Evolutionary conservation across 805 yeast species (phyloP).

Genomic region (Cyberlindnera veronae): DNA sequence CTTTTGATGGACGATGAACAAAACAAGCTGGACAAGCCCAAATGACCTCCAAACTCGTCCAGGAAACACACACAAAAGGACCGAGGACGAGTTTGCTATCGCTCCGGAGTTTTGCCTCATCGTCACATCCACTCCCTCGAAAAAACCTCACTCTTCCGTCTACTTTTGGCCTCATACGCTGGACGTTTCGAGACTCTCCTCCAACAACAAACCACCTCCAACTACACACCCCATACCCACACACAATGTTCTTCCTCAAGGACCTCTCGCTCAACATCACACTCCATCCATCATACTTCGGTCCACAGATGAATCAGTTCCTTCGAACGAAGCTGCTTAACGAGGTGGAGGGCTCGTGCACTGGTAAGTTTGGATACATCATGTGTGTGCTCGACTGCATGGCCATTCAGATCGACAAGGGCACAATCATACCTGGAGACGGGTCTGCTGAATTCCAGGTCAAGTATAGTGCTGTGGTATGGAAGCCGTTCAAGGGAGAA

Average conservation of each 20-base stretch:
- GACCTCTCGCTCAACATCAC: slow-evolving; percentile 90
- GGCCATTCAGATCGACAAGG: slow-evolving; percentile 93
- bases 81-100: too few species aligned
- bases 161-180: background rate
- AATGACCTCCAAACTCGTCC: too few species aligned
- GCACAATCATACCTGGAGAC: slow-evolving; percentile 82
- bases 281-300: slow-evolving; percentile 95
- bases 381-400: slow-evolving; percentile 93
- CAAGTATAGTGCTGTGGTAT: slow-evolving; percentile 92
- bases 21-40: background rate
- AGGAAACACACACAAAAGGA: too few species aligned
- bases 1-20: background rate
- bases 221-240: background rate
- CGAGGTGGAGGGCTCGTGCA: slow-evolving; percentile 98
- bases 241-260: slow-evolving; percentile 50
- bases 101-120: background rate
- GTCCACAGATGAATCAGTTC: slow-evolving; percentile 96
- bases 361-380: slow-evolving; percentile 97
- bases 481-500: slow-evolving; percentile 98
- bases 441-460: slow-evolving; percentile 97
- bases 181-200: background rate
- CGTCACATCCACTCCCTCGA: slow-evolving; percentile 1
- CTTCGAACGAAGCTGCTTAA: slow-evolving; percentile 84
- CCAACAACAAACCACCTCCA: slow-evolving; percentile 1
- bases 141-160: background rate